Conservation (phyloP, 306 rosid species). For the Castanea mollissima region DNA sequence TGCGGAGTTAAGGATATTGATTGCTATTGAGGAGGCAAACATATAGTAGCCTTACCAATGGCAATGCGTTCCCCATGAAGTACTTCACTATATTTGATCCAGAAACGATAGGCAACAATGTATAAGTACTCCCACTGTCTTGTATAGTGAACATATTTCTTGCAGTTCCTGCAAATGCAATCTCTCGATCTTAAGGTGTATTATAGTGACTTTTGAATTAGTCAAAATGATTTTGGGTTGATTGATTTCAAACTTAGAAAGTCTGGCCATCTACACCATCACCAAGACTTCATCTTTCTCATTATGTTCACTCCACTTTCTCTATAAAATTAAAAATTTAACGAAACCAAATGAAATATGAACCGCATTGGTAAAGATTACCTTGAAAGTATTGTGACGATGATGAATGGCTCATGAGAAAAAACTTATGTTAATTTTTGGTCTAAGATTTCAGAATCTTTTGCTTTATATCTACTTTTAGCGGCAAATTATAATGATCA, state of each 20-base stretch:
- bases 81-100: constrained; percentile 19
- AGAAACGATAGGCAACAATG: background rate
- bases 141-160: constrained; percentile 16
- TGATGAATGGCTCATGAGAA: no score
- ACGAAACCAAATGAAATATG: no score
- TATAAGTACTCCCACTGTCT: background rate
- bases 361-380: no score
- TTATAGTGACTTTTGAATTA: constrained; percentile 25
- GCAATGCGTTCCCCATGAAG: background rate
- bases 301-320: no score
- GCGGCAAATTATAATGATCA: no score
- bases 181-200: constrained; percentile 4
- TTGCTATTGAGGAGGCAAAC: constrained; percentile 28
- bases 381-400: no score
- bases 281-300: no score
- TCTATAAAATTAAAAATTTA: no score
- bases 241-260: background rate
- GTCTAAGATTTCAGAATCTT: no score
- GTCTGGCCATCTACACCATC: no score
- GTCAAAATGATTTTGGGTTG: background rate
- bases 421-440: no score
- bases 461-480: no score
- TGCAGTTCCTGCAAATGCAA: constrained; percentile 11
- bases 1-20: constrained; percentile 11
- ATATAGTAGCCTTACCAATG: constrained; percentile 11